These are phyloP conservation scores for Vitis riparia DNA, from an alignment of 164 flowering plant genomes.

Conservation along the genomic window DNA sequence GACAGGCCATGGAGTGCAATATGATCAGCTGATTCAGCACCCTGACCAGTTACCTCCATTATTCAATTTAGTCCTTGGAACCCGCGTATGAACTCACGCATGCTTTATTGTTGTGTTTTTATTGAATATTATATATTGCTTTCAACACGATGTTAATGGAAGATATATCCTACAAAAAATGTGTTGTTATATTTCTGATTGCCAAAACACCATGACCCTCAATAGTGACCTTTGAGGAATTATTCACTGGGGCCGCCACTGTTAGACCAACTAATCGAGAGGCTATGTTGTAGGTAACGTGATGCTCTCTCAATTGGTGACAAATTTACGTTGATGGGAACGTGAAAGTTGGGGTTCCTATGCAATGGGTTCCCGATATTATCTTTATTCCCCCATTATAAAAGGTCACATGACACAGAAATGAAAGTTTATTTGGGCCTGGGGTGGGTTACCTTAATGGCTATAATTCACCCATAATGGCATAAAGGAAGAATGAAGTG, in stretches of 20 bases:
- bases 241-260: neutral
- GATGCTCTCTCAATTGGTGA: constrained; percentile 3
- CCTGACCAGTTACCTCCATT: too few relatives aligned
- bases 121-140: too few relatives aligned
- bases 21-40: too few relatives aligned
- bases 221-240: too few relatives aligned
- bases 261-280: neutral
- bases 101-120: too few relatives aligned
- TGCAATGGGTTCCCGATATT: constrained; percentile 8
- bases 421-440: constrained; percentile 6
- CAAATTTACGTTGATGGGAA: neutral
- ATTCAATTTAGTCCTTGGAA: too few relatives aligned
- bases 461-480: constrained; percentile 11
- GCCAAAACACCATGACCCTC: too few relatives aligned
- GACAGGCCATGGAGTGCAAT: constrained; percentile 5
- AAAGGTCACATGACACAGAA: constrained; percentile 1
- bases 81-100: too few relatives aligned
- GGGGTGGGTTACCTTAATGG: neutral
- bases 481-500: neutral
- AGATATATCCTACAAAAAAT: too few relatives aligned
- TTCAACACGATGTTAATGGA: too few relatives aligned
- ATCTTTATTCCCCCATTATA: constrained; percentile 1
- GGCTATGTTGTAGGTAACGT: neutral
- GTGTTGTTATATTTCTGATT: too few relatives aligned
- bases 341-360: constrained; percentile 11